Base-by-base conservation (phyloP, 805 yeast species). In the Ogataea haglerorum region DNA sequence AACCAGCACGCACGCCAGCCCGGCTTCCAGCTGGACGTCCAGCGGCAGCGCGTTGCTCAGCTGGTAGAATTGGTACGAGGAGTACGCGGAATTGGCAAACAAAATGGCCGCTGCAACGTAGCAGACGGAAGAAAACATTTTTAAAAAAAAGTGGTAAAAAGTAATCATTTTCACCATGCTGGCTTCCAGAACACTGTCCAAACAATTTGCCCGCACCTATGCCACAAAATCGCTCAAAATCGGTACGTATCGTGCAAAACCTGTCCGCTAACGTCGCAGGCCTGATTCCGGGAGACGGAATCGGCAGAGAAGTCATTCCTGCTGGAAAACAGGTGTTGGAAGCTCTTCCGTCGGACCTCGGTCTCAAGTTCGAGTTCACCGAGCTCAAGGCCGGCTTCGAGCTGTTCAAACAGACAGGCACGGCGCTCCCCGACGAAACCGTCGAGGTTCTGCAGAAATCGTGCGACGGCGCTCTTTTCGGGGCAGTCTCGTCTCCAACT, bases 251-350 rank as follows among this genome's bases (percentile, higher is more conserved):
- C 18, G 3, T 10, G 23, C 7, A 1, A 12, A 5, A 9, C 14
- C 9, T 2, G 10, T 10, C 8, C 6, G 33, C 29, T 18, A 18
- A 30, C 22, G 14, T 32, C 42, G 37, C 47, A 43, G 54, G 54
- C 45, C 75, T 93, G 60, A 90, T 93, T 54, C 96, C 99, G 38
- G 99, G 99, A 62, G 99, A 93, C 64, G 99, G 99, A 51, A 93
- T 93, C 54, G 99, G 99, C 41, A 80, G 85, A 58, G 99, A 93
- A 68, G 99, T 93, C 34, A 90, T 93, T 46, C 99, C 99, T 47
- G 95, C 98, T 31, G 99, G 99, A 54, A 78, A 79, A 53, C 85
- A 86, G 49, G 78, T 93, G 22, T 73, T 93, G 53, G 91, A 91
- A 67, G 82, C 80, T 47, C 76, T 93, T 43, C 89, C 91, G 31